A percentile compares a stretch with the other conserved stretches of the same genome.
phyloP scores from a whole-genome alignment of 306 rosid species.

The Ormosia semicastrata region DNA sequence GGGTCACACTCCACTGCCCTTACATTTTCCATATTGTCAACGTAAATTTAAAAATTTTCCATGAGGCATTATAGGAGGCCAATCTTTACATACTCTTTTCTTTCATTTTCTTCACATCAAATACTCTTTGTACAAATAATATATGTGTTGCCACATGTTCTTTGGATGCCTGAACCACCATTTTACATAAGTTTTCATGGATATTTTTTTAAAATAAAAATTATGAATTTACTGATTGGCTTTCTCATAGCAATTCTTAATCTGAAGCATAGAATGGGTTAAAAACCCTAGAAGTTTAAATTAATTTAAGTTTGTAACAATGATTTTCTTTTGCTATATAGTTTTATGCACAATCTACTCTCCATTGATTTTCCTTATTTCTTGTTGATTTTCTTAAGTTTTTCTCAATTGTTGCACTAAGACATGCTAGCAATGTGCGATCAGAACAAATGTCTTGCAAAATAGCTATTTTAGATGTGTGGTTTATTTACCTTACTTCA shows the following conservation, averaged over 20 bases:
- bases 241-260: not conserved
- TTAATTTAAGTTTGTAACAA: not conserved
- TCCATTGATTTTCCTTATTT: constrained; percentile 13
- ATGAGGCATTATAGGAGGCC: too few relatives aligned
- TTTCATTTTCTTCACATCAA: too few relatives aligned
- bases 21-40: too few relatives aligned
- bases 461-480: constrained; percentile 2
- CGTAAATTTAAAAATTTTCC: too few relatives aligned
- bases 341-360: not conserved
- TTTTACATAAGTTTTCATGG: not conserved
- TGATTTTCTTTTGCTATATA: not conserved
- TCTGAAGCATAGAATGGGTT: not conserved
- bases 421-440: not conserved
- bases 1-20: too few relatives aligned
- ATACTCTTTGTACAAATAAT: too few relatives aligned
- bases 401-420: not conserved
- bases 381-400: not conserved
- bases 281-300: not conserved
- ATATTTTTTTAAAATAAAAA: not conserved
- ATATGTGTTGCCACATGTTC: too few relatives aligned
- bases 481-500: constrained; percentile 16
- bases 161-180: too few relatives aligned
- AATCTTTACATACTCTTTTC: too few relatives aligned
- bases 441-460: not conserved
- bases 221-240: constrained; percentile 5